Conservation (phyloP, 768 basidiomycete species). For the Boletus rufocinnamomeus region DNA sequence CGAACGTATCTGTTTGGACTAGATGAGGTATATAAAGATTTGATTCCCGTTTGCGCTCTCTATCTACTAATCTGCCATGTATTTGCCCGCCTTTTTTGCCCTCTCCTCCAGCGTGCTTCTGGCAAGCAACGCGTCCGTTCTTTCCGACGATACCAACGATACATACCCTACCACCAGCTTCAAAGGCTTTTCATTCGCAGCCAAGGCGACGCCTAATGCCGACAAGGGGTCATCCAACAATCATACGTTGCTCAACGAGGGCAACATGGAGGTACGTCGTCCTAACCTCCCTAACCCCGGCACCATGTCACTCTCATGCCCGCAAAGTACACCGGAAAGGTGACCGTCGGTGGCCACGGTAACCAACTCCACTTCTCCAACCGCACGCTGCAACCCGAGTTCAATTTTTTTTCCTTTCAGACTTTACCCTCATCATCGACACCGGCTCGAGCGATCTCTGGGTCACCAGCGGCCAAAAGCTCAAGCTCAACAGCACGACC, state of each 20-base stretch:
- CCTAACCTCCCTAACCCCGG: not conserved
- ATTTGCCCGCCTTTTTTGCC: conserved; percentile 8
- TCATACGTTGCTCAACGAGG: conserved; percentile 26
- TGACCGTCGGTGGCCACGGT: conserved; percentile 34
- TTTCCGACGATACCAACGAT: conserved; percentile 3
- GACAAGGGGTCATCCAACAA: conserved; percentile 27
- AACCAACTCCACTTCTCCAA: not conserved
- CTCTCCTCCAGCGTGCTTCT: conserved; percentile 30
- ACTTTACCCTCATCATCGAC: conserved; percentile 31
- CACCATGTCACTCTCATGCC: not conserved
- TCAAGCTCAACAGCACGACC: conserved; percentile 34
- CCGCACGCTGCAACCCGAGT: not conserved
- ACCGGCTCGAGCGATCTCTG: conserved; percentile 37
- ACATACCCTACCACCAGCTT: conserved; percentile 8
- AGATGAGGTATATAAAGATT: conserved; percentile 2
- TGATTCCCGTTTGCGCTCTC: too few relatives aligned
- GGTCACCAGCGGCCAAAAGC: conserved; percentile 20
- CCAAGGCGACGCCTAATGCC: conserved; percentile 15
- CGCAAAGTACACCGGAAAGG: conserved; percentile 31
- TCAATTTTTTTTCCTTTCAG: conserved; percentile 11
- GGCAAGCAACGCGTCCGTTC: conserved; percentile 33
- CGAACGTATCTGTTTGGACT: conserved; percentile 4
- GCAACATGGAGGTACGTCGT: conserved; percentile 31
- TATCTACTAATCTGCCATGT: conserved; percentile 16
- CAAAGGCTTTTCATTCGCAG: conserved; percentile 26